Percentiles rank a stretch among this genome's conserved stretches.
Conservation (phyloP, 192 early-diverging fungal genomes). For the Backusella tuberculispora region DNA sequence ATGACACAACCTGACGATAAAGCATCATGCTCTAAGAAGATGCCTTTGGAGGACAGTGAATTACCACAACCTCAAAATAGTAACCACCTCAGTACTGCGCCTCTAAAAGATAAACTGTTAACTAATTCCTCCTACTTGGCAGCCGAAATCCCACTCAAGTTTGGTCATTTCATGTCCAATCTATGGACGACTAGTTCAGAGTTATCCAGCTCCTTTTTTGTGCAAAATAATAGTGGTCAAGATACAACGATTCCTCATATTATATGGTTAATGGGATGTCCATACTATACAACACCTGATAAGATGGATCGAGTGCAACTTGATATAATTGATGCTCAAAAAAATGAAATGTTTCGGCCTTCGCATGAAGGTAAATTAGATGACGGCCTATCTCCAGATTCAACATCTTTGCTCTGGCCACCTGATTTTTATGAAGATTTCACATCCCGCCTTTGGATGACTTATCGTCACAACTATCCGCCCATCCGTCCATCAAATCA, state of each 20-base stretch:
- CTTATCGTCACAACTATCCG: constrained; percentile 88
- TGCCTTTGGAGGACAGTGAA: neutral
- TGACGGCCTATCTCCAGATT: constrained; percentile 4
- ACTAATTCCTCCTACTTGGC: constrained; percentile 46
- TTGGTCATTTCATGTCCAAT: constrained; percentile 43
- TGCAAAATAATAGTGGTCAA: neutral
- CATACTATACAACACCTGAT: constrained; percentile 34
- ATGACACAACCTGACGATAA: constrained; percentile 40
- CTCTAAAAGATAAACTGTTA: constrained; percentile 40
- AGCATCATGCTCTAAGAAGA: neutral
- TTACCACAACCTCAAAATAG: constrained; percentile 42
- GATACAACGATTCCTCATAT: neutral
- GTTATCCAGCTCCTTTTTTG: constrained; percentile 21
- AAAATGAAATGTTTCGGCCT: constrained; percentile 24
- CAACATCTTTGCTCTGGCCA: constrained; percentile 37
- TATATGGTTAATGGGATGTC: constrained; percentile 40
- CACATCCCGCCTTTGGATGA: constrained; percentile 85
- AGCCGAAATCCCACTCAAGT: constrained; percentile 44
- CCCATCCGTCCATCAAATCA: constrained; percentile 76
- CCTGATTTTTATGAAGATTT: constrained; percentile 80
- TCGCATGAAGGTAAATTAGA: neutral
- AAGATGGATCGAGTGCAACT: constrained; percentile 22
- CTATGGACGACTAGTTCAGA: constrained; percentile 43
- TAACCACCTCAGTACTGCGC: constrained; percentile 39
- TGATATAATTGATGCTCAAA: constrained; percentile 37